These are phyloP conservation scores for Lipomyces yamadae DNA, from an alignment of 805 yeast species.

Conservation along the genomic window DNA sequence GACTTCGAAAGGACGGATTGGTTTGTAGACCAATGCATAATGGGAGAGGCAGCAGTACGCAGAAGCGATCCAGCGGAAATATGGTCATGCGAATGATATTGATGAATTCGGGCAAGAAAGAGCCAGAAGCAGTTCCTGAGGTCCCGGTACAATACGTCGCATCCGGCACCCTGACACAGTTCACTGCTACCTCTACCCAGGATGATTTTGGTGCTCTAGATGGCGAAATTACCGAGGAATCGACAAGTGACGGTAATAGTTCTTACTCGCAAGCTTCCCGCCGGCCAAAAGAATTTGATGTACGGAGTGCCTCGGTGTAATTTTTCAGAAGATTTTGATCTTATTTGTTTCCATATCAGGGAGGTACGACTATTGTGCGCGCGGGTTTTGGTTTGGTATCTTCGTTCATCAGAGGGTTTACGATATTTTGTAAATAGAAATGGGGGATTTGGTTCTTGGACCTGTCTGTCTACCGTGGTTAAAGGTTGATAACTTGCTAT, in stretches of 20 bases:
- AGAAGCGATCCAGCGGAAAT: slow-evolving; percentile 7
- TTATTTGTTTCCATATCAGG: background rate
- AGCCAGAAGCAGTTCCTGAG: slow-evolving; percentile 5
- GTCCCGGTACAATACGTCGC: slow-evolving; percentile 9
- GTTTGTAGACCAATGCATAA: background rate
- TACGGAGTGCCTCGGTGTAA: background rate
- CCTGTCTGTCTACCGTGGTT: background rate
- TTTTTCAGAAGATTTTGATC: background rate
- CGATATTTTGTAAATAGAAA: background rate
- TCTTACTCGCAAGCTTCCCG: background rate
- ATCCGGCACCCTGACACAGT: background rate
- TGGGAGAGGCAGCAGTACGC: slow-evolving; percentile 1
- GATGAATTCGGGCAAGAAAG: slow-evolving; percentile 2
- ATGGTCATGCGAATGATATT: slow-evolving; percentile 22
- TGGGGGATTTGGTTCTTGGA: background rate
- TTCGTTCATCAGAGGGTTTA: background rate
- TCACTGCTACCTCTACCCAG: background rate
- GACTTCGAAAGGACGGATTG: slow-evolving; percentile 28
- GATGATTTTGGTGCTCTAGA: slow-evolving; percentile 7
- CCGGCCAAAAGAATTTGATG: background rate
- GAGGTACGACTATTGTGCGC: background rate
- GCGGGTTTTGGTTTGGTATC: background rate
- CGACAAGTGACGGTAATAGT: background rate
- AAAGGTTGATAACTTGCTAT: background rate
- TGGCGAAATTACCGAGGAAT: background rate